Percentiles rank a stretch among this genome's conserved stretches.
These are phyloP conservation scores for Saccharomyces hybrid DNA, from an alignment of 1,139 yeast species.

Conservation along the genomic window DNA sequence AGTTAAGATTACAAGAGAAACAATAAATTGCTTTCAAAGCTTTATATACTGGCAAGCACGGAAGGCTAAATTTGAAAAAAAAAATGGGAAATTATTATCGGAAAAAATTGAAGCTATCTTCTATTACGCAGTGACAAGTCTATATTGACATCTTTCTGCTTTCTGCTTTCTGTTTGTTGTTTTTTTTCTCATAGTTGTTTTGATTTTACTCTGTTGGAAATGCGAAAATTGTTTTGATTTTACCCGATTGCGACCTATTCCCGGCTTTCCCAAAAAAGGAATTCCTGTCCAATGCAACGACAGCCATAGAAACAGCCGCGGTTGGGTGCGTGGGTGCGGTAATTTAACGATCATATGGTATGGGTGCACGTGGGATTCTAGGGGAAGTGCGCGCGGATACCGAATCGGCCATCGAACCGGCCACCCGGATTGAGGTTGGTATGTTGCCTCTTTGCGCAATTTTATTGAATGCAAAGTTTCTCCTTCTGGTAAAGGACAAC, in stretches of 20 bases:
- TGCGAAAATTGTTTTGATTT: background rate
- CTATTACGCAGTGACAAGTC: background rate
- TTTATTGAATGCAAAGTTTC: background rate
- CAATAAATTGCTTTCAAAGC: background rate
- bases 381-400: background rate
- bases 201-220: conserved; percentile 1
- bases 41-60: background rate
- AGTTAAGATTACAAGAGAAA: background rate
- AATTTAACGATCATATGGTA: background rate
- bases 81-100: background rate
- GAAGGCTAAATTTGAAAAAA: background rate
- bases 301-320: background rate
- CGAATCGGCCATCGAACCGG: background rate
- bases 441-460: background rate
- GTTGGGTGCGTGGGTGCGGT: background rate
- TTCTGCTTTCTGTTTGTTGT: background rate
- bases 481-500: background rate
- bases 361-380: background rate
- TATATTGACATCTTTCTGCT: background rate
- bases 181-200: background rate
- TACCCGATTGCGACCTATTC: background rate
- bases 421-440: background rate
- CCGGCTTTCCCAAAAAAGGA: background rate
- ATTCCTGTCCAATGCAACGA: background rate
- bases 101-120: background rate